phyloP scores from a whole-genome alignment of 1,284 basidiomycete species.

The Rhodofomes roseus region DNA sequence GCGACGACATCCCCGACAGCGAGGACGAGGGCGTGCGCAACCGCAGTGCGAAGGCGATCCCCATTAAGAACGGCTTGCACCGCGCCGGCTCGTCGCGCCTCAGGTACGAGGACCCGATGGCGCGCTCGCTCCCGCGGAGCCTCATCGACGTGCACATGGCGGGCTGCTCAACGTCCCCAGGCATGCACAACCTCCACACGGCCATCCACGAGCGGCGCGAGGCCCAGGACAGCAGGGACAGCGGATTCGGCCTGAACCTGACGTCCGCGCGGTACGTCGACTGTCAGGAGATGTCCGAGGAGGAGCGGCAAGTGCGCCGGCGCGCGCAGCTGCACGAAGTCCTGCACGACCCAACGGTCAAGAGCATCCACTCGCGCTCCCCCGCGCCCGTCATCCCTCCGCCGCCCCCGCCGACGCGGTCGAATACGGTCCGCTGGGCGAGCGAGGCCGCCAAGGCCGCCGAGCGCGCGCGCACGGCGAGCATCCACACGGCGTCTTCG shows the following conservation, averaged over 20 bases:
- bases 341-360: conserved; percentile 13
- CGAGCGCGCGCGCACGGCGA: conserved; percentile 15
- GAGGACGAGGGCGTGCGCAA: conserved; percentile 25
- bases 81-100: conserved; percentile 22
- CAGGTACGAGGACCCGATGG: conserved; percentile 16
- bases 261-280: conserved; percentile 11
- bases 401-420: conserved; percentile 9
- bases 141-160: conserved; percentile 28
- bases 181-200: conserved; percentile 16
- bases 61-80: conserved; percentile 20
- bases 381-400: conserved; percentile 7
- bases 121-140: conserved; percentile 32
- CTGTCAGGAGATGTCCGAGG: conserved; percentile 13
- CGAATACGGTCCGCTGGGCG: conserved; percentile 15
- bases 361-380: conserved; percentile 13
- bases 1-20: conserved; percentile 27
- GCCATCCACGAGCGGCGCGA: conserved; percentile 18
- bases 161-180: conserved; percentile 29
- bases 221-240: conserved; percentile 11
- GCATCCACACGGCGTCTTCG: background rate
- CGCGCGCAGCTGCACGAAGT: conserved; percentile 20
- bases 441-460: conserved; percentile 21
- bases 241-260: conserved; percentile 14
- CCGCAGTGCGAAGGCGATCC: conserved; percentile 17
- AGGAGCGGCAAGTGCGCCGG: conserved; percentile 16